Conservation (phyloP, 2,329 filamentous ascomycete species). For the Aspergillus aculeatinus region DNA sequence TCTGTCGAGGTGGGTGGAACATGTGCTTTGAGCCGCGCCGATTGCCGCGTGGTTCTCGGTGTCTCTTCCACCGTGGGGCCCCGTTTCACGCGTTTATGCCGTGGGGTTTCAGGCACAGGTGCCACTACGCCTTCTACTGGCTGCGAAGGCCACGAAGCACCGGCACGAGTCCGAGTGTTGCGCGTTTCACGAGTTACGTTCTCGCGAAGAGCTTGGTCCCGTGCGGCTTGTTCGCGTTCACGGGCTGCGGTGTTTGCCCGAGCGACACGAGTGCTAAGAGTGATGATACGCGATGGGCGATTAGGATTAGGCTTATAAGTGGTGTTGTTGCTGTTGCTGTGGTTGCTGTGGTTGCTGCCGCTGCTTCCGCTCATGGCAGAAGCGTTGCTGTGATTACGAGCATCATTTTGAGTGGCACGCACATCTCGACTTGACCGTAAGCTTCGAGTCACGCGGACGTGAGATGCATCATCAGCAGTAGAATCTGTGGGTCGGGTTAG, state of each 20-base stretch:
- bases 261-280: conserved; percentile 20
- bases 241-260: conserved; percentile 12
- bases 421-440: conserved; percentile 25
- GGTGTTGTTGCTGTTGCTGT: conserved; percentile 4
- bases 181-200: conserved; percentile 24
- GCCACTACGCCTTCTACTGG: conserved; percentile 18
- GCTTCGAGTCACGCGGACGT: conserved; percentile 25
- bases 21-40: conserved; percentile 32
- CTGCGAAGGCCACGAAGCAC: conserved; percentile 7
- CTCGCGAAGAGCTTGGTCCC: conserved; percentile 6
- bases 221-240: conserved; percentile 9
- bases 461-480: conserved; percentile 15
- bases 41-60: conserved; percentile 35
- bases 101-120: conserved; percentile 30
- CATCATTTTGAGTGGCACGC: conserved; percentile 21
- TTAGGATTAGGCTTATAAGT: conserved; percentile 12
- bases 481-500: conserved; percentile 20
- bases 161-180: conserved; percentile 23
- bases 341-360: conserved; percentile 11
- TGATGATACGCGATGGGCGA: conserved; percentile 25
- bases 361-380: conserved; percentile 3
- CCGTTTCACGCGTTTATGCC: conserved; percentile 34
- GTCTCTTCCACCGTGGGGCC: conserved; percentile 31
- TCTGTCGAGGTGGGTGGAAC: conserved; percentile 20
- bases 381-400: conserved; percentile 9